Conservation (phyloP, 495 filamentous ascomycete genomes). For the Chaetomidium leptoderma region DNA sequence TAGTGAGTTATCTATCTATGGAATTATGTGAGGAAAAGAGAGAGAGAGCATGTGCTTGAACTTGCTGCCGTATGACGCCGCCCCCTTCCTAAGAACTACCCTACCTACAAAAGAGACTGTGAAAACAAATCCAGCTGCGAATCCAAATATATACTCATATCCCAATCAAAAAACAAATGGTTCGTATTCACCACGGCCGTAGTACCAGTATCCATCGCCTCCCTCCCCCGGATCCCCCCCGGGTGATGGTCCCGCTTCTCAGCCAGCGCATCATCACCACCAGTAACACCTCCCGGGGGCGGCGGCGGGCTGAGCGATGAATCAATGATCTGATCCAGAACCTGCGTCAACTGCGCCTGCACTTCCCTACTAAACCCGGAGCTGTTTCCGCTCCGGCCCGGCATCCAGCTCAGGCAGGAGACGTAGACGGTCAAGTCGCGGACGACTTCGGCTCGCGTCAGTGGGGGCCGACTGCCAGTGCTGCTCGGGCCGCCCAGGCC, state of each 20-base stretch:
- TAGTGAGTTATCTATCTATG: too few species aligned
- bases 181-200: constrained; percentile 1
- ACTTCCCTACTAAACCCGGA: constrained; percentile 8
- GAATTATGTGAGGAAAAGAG: too few species aligned
- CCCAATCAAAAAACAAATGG: constrained; percentile 16
- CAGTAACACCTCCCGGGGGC: background rate
- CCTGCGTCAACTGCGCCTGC: constrained; percentile 9
- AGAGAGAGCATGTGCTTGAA: too few species aligned
- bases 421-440: constrained; percentile 10
- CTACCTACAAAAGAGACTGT: constrained; percentile 4
- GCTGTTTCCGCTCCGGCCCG: constrained; percentile 6
- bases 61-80: too few species aligned
- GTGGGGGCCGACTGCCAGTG: background rate
- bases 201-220: background rate
- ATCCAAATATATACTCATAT: constrained; percentile 11
- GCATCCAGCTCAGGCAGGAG: constrained; percentile 18
- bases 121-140: constrained; percentile 14
- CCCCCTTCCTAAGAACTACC: too few species aligned
- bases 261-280: too few species aligned
- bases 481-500: background rate
- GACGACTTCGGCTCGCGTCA: constrained; percentile 11
- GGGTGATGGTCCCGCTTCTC: constrained; percentile 4
- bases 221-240: background rate
- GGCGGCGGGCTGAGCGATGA: background rate
- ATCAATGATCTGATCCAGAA: constrained; percentile 16